Conservation (phyloP, 139 green algal genomes). For the Closterium sp. region DNA sequence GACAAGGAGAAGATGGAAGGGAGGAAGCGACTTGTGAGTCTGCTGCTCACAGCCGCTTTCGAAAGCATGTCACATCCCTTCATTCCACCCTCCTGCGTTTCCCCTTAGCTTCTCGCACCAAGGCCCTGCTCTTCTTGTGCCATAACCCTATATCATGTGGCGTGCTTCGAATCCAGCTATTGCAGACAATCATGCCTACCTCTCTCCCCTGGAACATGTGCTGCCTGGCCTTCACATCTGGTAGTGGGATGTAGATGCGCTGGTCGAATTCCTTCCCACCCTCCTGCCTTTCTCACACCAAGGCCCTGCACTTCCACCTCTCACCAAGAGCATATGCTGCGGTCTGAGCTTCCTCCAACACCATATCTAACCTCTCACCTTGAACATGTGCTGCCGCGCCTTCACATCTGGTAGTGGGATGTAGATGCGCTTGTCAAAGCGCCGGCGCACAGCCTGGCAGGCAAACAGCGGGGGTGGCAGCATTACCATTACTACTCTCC, state of each 20-base stretch:
- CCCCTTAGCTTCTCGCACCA: not conserved
- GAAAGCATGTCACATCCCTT: not conserved
- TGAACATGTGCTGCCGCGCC: slow-evolving; percentile 92
- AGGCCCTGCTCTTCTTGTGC: too few species aligned
- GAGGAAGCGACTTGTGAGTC: not conserved
- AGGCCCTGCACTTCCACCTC: slow-evolving; percentile 81
- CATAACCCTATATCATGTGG: too few species aligned
- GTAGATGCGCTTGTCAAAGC: slow-evolving; percentile 97
- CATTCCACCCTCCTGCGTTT: not conserved
- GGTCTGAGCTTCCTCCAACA: too few species aligned
- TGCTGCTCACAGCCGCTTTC: too few species aligned
- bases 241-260: slow-evolving; percentile 98
- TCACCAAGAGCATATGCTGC: not conserved
- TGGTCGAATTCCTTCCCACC: slow-evolving; percentile 87
- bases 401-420: slow-evolving; percentile 92
- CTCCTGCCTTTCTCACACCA: too few species aligned
- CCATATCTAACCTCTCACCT: too few species aligned
- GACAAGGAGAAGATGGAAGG: not conserved
- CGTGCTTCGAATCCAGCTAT: too few species aligned
- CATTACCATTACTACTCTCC: too few species aligned
- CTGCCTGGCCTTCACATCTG: slow-evolving; percentile 80
- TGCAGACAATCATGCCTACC: too few species aligned
- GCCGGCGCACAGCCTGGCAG: slow-evolving; percentile 74
- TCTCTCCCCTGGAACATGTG: slow-evolving; percentile 85
- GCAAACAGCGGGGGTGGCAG: too few species aligned